Percentiles rank a stretch among this genome's conserved stretches.
phyloP scores from a whole-genome alignment of 257 asterid species.

The Solanum tarijense region DNA sequence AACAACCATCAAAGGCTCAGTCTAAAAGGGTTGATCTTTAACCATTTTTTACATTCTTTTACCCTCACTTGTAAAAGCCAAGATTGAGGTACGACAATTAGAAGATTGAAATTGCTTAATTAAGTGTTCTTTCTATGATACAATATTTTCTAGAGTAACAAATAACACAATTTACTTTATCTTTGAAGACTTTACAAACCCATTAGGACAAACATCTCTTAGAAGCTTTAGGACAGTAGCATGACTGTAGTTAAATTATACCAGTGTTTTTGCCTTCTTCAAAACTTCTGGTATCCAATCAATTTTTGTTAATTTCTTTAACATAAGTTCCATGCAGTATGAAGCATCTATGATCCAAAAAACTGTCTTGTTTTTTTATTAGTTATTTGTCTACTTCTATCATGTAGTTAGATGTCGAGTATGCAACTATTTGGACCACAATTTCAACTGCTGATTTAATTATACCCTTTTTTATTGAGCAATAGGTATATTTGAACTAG shows the following conservation, averaged over 20 bases:
- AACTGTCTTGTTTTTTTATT: slow-evolving; percentile 14
- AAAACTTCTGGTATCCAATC: slow-evolving; percentile 15
- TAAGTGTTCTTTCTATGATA: no score
- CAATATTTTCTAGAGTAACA: no score
- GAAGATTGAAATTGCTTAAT: slow-evolving; percentile 2
- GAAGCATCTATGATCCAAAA: slow-evolving; percentile 32
- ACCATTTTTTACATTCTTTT: no score
- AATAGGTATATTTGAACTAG: no score
- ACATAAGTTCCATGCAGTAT: no score
- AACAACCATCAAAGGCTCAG: slow-evolving; percentile 15
- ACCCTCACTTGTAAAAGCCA: background rate
- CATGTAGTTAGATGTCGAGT: slow-evolving; percentile 27
- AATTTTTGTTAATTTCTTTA: slow-evolving; percentile 10
- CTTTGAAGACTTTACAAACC: slow-evolving; percentile 1
- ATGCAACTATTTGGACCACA: slow-evolving; percentile 13
- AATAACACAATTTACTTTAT: no score
- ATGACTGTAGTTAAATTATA: slow-evolving; percentile 21
- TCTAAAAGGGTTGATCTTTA: slow-evolving; percentile 25
- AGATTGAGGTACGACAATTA: background rate
- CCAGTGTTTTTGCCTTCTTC: slow-evolving; percentile 31
- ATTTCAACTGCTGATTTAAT: background rate
- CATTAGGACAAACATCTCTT: slow-evolving; percentile 7
- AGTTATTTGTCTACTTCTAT: slow-evolving; percentile 29
- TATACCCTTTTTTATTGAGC: no score
- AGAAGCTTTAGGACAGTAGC: slow-evolving; percentile 12